These are phyloP conservation scores for Isatis tinctoria DNA, from an alignment of 345 rosid genomes.

Conservation along the genomic window DNA sequence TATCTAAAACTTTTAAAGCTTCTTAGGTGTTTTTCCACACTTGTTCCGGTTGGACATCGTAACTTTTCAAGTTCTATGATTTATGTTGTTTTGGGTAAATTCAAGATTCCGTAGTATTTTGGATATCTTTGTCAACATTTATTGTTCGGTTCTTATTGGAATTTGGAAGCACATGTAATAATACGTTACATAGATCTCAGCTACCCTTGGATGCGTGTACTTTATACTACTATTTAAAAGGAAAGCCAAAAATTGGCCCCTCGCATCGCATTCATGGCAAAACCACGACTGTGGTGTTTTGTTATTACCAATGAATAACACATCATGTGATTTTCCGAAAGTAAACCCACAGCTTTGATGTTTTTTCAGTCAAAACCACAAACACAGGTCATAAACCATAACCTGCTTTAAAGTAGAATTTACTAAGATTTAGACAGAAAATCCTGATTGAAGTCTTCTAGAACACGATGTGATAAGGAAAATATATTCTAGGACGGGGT, in stretches of 20 bases:
- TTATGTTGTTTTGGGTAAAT: not conserved
- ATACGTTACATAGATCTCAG: constrained; percentile 4
- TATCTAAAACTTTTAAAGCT: not conserved
- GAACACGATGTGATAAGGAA: not conserved
- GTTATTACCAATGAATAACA: not conserved
- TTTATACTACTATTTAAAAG: not conserved
- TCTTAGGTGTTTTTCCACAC: not conserved
- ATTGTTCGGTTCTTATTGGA: not conserved
- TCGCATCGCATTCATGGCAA: not conserved
- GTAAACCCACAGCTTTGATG: constrained; percentile 2
- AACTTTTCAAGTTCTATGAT: not conserved
- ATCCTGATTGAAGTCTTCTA: not conserved
- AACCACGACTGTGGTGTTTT: not conserved
- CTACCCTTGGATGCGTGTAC: constrained; percentile 9
- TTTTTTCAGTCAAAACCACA: not conserved
- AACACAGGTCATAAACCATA: not conserved
- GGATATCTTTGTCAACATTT: not conserved
- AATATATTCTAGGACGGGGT: not conserved
- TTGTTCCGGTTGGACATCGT: not conserved
- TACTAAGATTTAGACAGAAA: not conserved
- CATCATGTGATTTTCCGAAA: not conserved
- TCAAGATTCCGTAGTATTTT: not conserved
- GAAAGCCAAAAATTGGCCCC: not conserved
- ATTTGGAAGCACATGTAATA: not conserved
- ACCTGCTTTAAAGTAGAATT: not conserved